phyloP scores from a whole-genome alignment of 495 filamentous ascomycete genomes.

The Cairneyella variabilis region DNA sequence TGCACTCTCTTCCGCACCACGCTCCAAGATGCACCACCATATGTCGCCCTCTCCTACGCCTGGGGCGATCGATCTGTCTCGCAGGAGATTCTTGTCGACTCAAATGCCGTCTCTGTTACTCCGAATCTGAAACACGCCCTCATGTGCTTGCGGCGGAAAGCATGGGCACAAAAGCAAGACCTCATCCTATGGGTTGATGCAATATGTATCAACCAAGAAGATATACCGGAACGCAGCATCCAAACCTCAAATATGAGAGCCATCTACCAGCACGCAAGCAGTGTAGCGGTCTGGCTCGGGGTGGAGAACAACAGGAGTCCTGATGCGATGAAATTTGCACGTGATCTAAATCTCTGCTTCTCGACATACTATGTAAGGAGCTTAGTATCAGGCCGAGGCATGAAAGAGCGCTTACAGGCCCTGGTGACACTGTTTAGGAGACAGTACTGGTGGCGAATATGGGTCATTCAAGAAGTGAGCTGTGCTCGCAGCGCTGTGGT shows the following conservation, averaged over 20 bases:
- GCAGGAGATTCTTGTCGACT: background rate
- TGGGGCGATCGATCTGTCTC: conserved; percentile 14
- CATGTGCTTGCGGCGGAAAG: conserved; percentile 2
- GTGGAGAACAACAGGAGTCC: background rate
- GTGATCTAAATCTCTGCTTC: conserved; percentile 5
- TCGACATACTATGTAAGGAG: background rate
- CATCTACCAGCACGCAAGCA: conserved; percentile 21
- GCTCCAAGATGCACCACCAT: conserved; percentile 16
- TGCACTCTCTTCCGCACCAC: conserved; percentile 10
- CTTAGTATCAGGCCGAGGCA: background rate
- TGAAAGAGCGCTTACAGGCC: background rate
- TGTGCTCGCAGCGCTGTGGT: conserved; percentile 7
- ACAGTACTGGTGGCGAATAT: conserved; percentile 24
- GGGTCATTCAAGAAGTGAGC: conserved; percentile 26
- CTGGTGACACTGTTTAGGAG: conserved; percentile 16
- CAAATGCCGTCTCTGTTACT: background rate
- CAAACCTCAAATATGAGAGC: conserved; percentile 21
- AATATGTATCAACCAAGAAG: conserved; percentile 24
- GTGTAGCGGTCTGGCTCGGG: conserved; percentile 25
- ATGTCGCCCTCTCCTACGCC: conserved; percentile 22
- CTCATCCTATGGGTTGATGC: conserved; percentile 20
- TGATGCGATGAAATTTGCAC: conserved; percentile 8
- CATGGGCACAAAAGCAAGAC: background rate
- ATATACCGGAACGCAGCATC: conserved; percentile 18
- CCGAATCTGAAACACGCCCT: conserved; percentile 17